Evolutionary conservation across 202 grass and related monocot species (phyloP).

Genomic region (Schoenoplectus tabernaemontani): DNA sequence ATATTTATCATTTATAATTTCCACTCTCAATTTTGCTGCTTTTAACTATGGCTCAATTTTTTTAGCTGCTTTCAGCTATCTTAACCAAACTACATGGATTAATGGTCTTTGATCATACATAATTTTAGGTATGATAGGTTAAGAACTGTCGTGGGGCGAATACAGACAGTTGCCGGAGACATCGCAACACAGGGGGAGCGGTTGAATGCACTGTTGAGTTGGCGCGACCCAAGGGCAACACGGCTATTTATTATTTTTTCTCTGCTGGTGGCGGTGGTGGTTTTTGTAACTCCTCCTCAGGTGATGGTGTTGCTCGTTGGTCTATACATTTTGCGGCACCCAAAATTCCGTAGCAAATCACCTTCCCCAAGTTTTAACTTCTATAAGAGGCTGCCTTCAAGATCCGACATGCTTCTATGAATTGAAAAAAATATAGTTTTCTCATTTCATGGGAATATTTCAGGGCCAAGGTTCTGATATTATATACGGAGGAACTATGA

Average conservation of each 20-base stretch:
- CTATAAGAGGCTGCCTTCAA: conserved; percentile 70
- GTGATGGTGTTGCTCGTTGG: conserved; percentile 44
- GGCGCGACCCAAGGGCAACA: conserved; percentile 62
- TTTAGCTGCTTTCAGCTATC: not conserved
- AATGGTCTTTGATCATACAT: not conserved
- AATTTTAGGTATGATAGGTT: conserved; percentile 48
- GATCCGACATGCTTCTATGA: conserved; percentile 59
- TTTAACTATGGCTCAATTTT: not conserved
- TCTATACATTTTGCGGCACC: conserved; percentile 68
- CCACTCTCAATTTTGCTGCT: not conserved
- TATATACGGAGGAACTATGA: not conserved
- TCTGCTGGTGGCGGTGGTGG: conserved; percentile 33
- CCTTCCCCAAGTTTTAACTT: conserved; percentile 73
- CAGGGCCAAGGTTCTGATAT: not conserved
- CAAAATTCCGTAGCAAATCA: conserved; percentile 65
- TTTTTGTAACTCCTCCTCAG: conserved; percentile 72
- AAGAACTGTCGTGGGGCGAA: conserved; percentile 50
- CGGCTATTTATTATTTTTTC: conserved; percentile 47
- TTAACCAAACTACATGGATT: not conserved
- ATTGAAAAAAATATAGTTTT: not conserved
- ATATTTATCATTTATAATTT: not conserved
- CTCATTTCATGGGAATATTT: not conserved
- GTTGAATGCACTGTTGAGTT: conserved; percentile 54
- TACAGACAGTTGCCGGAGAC: conserved; percentile 81
- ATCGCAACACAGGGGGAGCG: conserved; percentile 79